Base-by-base conservation (phyloP, 1,139 yeast genomes). In the Hansenula lynferdii region DNA sequence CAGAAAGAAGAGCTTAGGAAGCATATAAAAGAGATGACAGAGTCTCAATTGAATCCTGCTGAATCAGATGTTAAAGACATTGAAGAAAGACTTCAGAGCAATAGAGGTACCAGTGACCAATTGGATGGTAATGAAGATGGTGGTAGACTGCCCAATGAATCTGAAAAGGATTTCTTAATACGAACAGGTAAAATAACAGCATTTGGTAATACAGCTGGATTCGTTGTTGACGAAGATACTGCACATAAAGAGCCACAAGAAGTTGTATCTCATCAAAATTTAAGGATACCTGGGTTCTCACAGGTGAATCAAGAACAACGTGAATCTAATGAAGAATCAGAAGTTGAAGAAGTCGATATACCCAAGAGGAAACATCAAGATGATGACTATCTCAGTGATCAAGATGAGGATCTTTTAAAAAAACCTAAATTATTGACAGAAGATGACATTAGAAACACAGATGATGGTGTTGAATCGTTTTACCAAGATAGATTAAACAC, bases 161-260 rank as follows among this genome's bases (percentile, higher is more conserved):
- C 85, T 0, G 86, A 85, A 51, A 77, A 77, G 41, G 97, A 90
- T 39, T 92, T 64, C 55, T 67, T 92, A 45, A 75, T 92, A 1
- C 69, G 98, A 47, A 90, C 90, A 0, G 99, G 99, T 30, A 82
- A 87, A 57, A 79, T 89, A 41, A 92, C 99, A 0, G 98, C 98
- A 0, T 92, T 92, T 66, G 95, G 97, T 10, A 78, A 77, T 31
- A 68, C 77, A 16, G 69, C 72, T 27, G 77, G 74, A 6, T 85
- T 85, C 47, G 58, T 60, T 6, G 36, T 61, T 8, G 67, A 62
- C 6, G 56, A 49, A 15, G 66, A 62, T 21, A 52, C 44, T 10
- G 48, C 47, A 3, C 48, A 41, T 8, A 36, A 30, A 2, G 50
- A 40, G 6, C 42, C 47, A 8, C 43, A 29, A 7, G 45, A 45